Conservation (phyloP, 176 grass and related monocot species). For the Stipa capillata region DNA sequence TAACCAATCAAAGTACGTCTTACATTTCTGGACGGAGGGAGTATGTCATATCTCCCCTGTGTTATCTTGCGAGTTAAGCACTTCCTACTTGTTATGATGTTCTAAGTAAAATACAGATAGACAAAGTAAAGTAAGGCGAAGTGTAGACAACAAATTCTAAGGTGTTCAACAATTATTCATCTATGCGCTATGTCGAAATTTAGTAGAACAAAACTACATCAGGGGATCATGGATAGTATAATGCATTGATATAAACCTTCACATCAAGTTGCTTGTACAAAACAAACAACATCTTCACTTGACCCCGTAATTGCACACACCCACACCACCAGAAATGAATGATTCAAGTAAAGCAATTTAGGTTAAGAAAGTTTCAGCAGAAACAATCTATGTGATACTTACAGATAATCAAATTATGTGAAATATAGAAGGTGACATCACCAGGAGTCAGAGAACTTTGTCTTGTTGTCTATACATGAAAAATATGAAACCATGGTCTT, state of each 20-base stretch:
- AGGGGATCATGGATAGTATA: neutral
- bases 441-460: neutral
- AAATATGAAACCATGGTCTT: neutral
- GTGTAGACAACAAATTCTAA: neutral
- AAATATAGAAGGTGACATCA: neutral
- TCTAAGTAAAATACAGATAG: constrained; percentile 1
- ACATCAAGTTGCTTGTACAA: neutral
- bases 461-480: neutral
- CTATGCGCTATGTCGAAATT: neutral
- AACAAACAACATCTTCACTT: neutral
- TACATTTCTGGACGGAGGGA: too few species aligned
- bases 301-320: neutral
- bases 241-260: neutral
- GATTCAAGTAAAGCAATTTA: neutral
- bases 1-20: too few species aligned
- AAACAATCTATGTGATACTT: too few species aligned
- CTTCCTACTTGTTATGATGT: neutral
- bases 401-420: neutral
- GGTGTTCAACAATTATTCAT: neutral
- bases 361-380: neutral
- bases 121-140: neutral
- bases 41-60: neutral
- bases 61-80: neutral
- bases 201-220: neutral
- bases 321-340: neutral